phyloP scores from a whole-genome alignment of 23 red algal species.

The Cyanidioschyzon merolae region DNA sequence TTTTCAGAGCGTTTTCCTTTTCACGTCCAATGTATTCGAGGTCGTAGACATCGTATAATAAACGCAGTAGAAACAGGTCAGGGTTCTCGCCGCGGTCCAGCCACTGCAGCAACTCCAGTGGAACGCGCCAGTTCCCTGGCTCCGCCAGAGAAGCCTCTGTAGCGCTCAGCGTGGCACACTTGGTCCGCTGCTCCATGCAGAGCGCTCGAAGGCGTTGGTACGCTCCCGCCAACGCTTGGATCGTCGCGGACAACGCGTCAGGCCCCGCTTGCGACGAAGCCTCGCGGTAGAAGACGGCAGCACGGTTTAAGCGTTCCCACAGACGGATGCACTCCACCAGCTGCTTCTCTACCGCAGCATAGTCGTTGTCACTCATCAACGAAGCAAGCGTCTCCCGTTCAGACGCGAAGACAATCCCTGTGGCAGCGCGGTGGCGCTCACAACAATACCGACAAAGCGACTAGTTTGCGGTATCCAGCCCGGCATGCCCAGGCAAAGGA shows the following conservation, averaged over 20 bases:
- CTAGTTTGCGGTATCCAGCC: too few relatives aligned
- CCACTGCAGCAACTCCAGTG: constrained; percentile 15
- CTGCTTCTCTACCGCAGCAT: neutral
- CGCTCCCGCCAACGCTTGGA: neutral
- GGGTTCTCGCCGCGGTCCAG: constrained; percentile 18
- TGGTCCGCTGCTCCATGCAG: too few relatives aligned
- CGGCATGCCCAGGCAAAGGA: too few relatives aligned
- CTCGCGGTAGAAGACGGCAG: neutral
- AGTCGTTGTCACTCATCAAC: too few relatives aligned
- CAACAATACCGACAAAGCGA: too few relatives aligned
- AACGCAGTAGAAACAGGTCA: constrained; percentile 1
- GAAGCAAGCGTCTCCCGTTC: too few relatives aligned
- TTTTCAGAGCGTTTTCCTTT: neutral
- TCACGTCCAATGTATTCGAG: neutral
- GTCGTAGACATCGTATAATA: neutral
- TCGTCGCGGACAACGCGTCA: neutral
- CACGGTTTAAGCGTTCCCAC: neutral
- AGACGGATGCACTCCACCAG: neutral
- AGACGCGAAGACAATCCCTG: too few relatives aligned
- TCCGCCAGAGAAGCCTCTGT: neutral
- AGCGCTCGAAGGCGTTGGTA: neutral
- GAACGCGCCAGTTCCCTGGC: neutral
- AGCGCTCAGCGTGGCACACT: too few relatives aligned
- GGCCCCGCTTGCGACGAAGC: neutral
- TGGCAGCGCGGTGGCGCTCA: too few relatives aligned